These are phyloP conservation scores for Gossypium herbaceum DNA, from an alignment of 345 rosid genomes.

Conservation along the genomic window DNA sequence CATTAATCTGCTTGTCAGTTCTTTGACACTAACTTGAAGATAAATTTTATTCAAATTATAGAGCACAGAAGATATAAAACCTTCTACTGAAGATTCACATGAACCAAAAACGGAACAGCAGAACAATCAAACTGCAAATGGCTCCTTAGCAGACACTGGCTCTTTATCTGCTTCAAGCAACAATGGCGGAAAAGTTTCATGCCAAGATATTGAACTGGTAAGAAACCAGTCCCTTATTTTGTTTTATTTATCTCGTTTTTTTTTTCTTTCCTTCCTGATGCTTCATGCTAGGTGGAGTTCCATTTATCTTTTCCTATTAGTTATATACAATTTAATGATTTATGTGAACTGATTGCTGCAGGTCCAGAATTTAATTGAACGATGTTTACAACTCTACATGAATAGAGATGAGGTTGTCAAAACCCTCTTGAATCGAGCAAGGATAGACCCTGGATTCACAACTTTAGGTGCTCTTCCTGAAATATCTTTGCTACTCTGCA, in stretches of 20 bases:
- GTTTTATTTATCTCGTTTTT: not conserved
- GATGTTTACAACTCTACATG: slow-evolving; percentile 75
- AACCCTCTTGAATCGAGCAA: slow-evolving; percentile 64
- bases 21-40: slow-evolving; percentile 18
- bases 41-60: slow-evolving; percentile 26
- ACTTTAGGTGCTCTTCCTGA: slow-evolving; percentile 44
- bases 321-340: not conserved
- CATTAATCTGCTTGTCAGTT: not conserved
- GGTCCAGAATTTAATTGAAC: slow-evolving; percentile 80
- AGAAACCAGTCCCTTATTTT: slow-evolving; percentile 9
- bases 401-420: slow-evolving; percentile 72
- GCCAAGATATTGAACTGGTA: slow-evolving; percentile 95
- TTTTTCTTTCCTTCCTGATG: not conserved
- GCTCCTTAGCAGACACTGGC: slow-evolving; percentile 71
- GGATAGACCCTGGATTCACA: slow-evolving; percentile 84
- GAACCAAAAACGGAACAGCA: slow-evolving; percentile 73
- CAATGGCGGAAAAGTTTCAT: slow-evolving; percentile 83
- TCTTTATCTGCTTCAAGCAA: slow-evolving; percentile 85
- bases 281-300: not conserved
- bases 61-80: slow-evolving; percentile 64
- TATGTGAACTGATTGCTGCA: slow-evolving; percentile 28
- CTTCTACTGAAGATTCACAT: slow-evolving; percentile 60
- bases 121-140: slow-evolving; percentile 56
- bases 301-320: not conserved
- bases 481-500: not conserved